Evolutionary conservation across 768 basidiomycete species (phyloP).

Genomic region (Lactifluus pinguis): DNA sequence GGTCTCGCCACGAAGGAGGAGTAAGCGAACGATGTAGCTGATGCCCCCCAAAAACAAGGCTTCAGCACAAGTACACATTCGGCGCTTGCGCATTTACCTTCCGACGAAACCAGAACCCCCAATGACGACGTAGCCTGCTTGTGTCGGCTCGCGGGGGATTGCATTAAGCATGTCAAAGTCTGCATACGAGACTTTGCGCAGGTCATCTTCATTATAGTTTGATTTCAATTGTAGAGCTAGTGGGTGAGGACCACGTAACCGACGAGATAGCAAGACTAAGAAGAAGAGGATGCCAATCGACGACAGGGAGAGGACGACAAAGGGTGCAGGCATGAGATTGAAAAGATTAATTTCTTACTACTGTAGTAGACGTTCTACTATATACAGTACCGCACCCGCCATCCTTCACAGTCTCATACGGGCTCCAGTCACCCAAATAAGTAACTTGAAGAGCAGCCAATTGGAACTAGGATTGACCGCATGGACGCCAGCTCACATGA

Average conservation of each 20-base stretch:
- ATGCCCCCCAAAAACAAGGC: neutral
- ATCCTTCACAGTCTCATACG: too few species aligned
- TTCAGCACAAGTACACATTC: too few species aligned
- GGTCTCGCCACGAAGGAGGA: slow-evolving; percentile 29
- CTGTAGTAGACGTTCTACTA: too few species aligned
- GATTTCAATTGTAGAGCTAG: neutral
- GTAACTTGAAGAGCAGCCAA: too few species aligned
- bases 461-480: too few species aligned
- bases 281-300: slow-evolving; percentile 1
- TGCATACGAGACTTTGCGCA: slow-evolving; percentile 24
- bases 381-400: too few species aligned
- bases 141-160: slow-evolving; percentile 22
- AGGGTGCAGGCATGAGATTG: neutral
- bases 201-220: slow-evolving; percentile 8
- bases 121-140: slow-evolving; percentile 25
- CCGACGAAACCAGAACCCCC: slow-evolving; percentile 30
- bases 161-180: slow-evolving; percentile 25
- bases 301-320: neutral
- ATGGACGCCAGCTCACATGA: too few species aligned
- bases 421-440: too few species aligned
- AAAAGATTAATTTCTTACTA: neutral
- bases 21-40: slow-evolving; percentile 29
- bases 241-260: slow-evolving; percentile 7
- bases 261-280: neutral
- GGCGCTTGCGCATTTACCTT: slow-evolving; percentile 16